phyloP scores from a whole-genome alignment of 2,329 filamentous ascomycete species.

The Diaporthe velutina region DNA sequence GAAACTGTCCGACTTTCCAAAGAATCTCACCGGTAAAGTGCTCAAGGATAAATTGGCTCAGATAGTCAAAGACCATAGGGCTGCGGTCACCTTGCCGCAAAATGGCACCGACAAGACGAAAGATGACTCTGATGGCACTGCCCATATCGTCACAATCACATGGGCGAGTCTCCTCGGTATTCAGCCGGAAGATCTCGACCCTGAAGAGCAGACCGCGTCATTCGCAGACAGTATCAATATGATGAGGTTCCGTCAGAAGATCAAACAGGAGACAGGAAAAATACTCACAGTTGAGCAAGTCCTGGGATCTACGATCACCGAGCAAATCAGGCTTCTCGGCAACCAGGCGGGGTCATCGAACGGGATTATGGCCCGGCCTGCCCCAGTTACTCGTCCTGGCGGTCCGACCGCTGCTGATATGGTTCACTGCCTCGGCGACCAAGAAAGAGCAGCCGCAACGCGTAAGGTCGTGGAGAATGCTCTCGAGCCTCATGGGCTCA shows the following conservation, averaged over 20 bases:
- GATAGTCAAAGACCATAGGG: conserved; percentile 4
- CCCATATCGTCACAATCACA: not conserved
- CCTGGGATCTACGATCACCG: not conserved
- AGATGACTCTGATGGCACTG: not conserved
- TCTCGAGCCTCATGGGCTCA: not conserved
- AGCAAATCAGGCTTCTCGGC: not conserved
- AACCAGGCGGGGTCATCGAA: not conserved
- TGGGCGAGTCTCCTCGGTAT: conserved; percentile 16
- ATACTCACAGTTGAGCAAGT: conserved; percentile 3
- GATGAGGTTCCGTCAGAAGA: conserved; percentile 17
- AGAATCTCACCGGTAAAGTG: conserved; percentile 5
- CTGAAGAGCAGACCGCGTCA: not conserved
- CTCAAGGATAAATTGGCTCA: not conserved
- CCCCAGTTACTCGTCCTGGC: not conserved
- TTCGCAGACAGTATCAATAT: conserved; percentile 24
- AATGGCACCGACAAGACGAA: not conserved
- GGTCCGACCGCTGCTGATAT: not conserved
- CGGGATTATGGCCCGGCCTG: not conserved
- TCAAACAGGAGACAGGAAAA: conserved; percentile 7
- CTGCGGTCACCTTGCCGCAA: not conserved
- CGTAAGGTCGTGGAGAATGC: not conserved
- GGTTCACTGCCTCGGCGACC: conserved; percentile 9
- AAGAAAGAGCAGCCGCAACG: not conserved
- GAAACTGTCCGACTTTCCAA: conserved; percentile 1
- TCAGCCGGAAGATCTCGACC: not conserved